Evolutionary conservation across 495 filamentous ascomycete genomes (phyloP), one percentile per base, ranked within the genome.

Genomic region (Neurospora tetrasperma): DNA sequence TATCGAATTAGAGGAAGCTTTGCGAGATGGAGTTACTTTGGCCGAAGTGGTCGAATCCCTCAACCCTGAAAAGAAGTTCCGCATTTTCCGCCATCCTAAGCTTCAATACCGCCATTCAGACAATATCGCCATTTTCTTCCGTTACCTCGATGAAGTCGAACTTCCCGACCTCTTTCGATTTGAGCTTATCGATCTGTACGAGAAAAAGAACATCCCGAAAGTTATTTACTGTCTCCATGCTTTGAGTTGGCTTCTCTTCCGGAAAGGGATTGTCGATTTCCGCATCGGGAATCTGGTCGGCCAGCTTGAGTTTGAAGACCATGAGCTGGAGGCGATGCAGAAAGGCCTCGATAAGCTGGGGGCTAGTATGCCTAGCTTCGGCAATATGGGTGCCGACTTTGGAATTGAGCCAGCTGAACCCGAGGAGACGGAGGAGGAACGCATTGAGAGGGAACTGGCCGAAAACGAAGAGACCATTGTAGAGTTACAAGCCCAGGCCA

Each of bases 181-280:
- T 82, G 96, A 99, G 81, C 87, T 98, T 10, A 97, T 97, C 44
- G 96, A 99, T 79, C 83, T 99, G 42, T 99, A 99, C 84, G 97
- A 99, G 80, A 99, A 98, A 85, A 99, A 99, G 82, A 99, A 99
- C 77, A 94, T 98, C 7, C 96, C 96, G 0, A 99, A 97, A 82
- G 96, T 98, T 77, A 98, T 99, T 74, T 96, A 99, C 82, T 98
- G 96, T 81, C 94, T 99, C 73, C 96, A 99, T 79, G 96, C 96
- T 3, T 83, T 98, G 16, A 97, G 94, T 76, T 99, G 95, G 93
- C 84, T 98, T 46, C 88, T 99, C 8, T 98, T 92, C 83, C 90
- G 96, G 69, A 97, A 97, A 78, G 94, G 94, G 1, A 92, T 99
- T 66, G 90, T 98, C 38, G 91, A 93, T 76, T 98, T 98, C 82